Base-by-base conservation (phyloP, 2,329 filamentous ascomycete genomes). In the Aureobasidium sp. region DNA sequence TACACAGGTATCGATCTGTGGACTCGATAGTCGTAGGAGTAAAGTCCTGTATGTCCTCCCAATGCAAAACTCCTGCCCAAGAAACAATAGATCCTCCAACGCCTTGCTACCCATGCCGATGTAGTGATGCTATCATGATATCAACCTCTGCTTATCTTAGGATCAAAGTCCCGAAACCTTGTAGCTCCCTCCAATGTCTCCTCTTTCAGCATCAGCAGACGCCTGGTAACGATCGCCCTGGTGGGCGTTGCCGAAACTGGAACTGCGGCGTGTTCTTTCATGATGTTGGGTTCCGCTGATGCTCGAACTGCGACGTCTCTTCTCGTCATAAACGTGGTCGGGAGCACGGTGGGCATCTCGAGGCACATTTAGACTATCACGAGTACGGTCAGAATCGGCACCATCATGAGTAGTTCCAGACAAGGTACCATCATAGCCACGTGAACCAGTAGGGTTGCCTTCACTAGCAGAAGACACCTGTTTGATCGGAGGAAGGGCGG, bases 141-240 rank as follows among this genome's bases (percentile, higher is more conserved):
- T 36, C 25, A 48, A 47, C 45, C 29, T 45, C 14, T 20, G 14
- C 45, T 14, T 14, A 37, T 53, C 48, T 45, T 45, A 31, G 37
- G 2, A 27, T 63, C 55, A 63, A 5, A 63, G 48, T 15, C 55
- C 62, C 25, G 62, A 63, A 25, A 63, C 62, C 25, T 56, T 57
- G 37, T 63, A 63, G 14, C 14, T 49, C 11, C 62, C 62, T 29
- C 62, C 62, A 15, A 63, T 15, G 0, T 63, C 62, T 17, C 62
- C 62, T 20, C 39, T 58, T 41, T 63, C 62, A 39, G 62, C 62
- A 22, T 63, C 53, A 5, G 39, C 20, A 6, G 44, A 48, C 15
- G 17, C 45, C 7, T 17, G 53, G 48, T 63, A 63, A 25, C 52
- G 45, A 42, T 63, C 62, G n/a, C 31, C 25, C 2, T 61, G 61